Evolutionary conservation across 805 yeast genomes (phyloP).

Genomic region (Nakazawaea laoshanensis): DNA sequence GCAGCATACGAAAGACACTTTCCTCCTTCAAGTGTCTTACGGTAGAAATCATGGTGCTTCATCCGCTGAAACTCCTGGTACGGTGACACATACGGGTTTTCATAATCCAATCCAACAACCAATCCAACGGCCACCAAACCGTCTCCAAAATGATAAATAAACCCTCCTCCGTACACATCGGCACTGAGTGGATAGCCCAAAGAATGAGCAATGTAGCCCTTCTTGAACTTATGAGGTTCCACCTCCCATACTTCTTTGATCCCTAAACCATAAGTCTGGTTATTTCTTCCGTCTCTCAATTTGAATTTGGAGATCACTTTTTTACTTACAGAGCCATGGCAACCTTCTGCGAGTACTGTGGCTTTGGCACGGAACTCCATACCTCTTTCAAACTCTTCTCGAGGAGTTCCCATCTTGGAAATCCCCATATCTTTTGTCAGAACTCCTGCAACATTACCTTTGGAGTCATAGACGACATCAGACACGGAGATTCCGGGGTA

Average conservation of each 20-base stretch:
- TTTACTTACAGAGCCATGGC: slow-evolving; percentile 90
- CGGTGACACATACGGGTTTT: slow-evolving; percentile 92
- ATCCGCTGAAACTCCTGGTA: slow-evolving; percentile 91
- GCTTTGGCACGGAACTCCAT: slow-evolving; percentile 92
- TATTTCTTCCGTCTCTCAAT: slow-evolving; percentile 53
- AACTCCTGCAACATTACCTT: slow-evolving; percentile 70
- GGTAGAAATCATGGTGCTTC: slow-evolving; percentile 87
- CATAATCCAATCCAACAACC: slow-evolving; percentile 92
- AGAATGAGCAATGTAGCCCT: slow-evolving; percentile 78
- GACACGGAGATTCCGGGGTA: slow-evolving; percentile 87
- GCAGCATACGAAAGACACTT: slow-evolving; percentile 93
- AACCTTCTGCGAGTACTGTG: slow-evolving; percentile 95
- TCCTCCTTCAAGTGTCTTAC: slow-evolving; percentile 72
- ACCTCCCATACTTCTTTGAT: slow-evolving; percentile 98
- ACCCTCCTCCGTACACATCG: slow-evolving; percentile 91
- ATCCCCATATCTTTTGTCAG: slow-evolving; percentile 94
- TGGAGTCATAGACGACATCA: slow-evolving; percentile 58
- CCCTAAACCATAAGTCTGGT: slow-evolving; percentile 94
- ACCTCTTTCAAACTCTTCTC: slow-evolving; percentile 84
- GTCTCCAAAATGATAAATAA: slow-evolving; percentile 94
- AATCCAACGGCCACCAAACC: slow-evolving; percentile 85
- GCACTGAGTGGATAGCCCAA: slow-evolving; percentile 79
- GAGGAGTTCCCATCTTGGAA: slow-evolving; percentile 65
- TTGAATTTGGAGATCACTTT: slow-evolving; percentile 61
- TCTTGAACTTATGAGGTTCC: slow-evolving; percentile 65